Evolutionary conservation across 257 asterid species (phyloP).

Genomic region (Petunia secreta): DNA sequence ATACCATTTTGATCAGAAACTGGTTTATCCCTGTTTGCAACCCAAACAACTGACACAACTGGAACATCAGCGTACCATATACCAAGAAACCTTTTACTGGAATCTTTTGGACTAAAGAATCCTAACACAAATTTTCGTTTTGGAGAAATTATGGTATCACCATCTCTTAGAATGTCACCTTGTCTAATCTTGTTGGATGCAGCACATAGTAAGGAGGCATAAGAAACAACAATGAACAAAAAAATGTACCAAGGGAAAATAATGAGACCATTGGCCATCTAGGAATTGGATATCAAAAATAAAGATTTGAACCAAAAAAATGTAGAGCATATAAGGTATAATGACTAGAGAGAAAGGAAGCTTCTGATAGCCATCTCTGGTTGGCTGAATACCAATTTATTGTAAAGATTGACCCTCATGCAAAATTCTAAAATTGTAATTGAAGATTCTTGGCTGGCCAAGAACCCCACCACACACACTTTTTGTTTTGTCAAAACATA

Average conservation of each 20-base stretch:
- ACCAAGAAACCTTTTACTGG: constrained; percentile 57
- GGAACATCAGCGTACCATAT: constrained; percentile 55
- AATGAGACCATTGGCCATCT: constrained; percentile 14
- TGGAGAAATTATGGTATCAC: constrained; percentile 49
- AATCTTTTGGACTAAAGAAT: constrained; percentile 60
- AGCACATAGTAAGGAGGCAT: constrained; percentile 28
- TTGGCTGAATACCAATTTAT: neutral
- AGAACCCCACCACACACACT: neutral
- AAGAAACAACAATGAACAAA: constrained; percentile 6
- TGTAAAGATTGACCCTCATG: neutral
- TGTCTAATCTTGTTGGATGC: constrained; percentile 39
- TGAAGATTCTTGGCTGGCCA: constrained; percentile 16
- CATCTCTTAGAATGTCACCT: constrained; percentile 51
- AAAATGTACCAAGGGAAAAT: constrained; percentile 25
- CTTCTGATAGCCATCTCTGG: neutral
- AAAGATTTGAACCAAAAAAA: neutral
- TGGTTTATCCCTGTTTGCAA: constrained; percentile 69
- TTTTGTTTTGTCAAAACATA: too few relatives aligned
- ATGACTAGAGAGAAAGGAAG: neutral
- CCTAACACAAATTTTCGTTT: constrained; percentile 59
- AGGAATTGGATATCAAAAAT: neutral
- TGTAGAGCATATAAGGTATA: neutral
- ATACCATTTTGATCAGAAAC: constrained; percentile 51
- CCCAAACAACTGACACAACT: constrained; percentile 61
- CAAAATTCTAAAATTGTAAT: neutral